phyloP scores from a whole-genome alignment of 495 filamentous ascomycete genomes.

The Massariosphaeria phaeospora region DNA sequence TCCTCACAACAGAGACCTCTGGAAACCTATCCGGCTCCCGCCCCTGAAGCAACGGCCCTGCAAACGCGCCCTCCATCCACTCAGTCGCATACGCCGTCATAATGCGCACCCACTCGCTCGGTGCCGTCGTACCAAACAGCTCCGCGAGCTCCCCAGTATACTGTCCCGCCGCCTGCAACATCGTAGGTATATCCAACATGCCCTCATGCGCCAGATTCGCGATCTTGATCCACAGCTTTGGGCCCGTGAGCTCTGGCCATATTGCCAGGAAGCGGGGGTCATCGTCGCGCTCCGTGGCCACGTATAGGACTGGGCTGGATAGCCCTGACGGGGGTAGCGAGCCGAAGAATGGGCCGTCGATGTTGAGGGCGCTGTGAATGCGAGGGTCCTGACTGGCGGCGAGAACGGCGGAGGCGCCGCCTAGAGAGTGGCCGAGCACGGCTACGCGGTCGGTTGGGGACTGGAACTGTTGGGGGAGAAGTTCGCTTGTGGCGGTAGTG shows the following conservation, averaged over 20 bases:
- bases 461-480: slow-evolving; percentile 11
- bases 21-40: slow-evolving; percentile 11
- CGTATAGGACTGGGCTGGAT: slow-evolving; percentile 38
- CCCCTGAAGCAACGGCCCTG: slow-evolving; percentile 6
- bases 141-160: slow-evolving; percentile 2
- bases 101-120: slow-evolving; percentile 3
- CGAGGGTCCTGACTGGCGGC: slow-evolving; percentile 42
- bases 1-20: slow-evolving; percentile 3
- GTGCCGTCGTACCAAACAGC: slow-evolving; percentile 16
- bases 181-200: slow-evolving; percentile 30
- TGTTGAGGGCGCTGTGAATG: slow-evolving; percentile 45
- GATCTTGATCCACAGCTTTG: slow-evolving; percentile 36
- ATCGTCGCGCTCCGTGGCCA: slow-evolving; percentile 25
- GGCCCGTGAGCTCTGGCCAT: slow-evolving; percentile 33
- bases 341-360: slow-evolving; percentile 42
- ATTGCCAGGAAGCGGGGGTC: slow-evolving; percentile 34
- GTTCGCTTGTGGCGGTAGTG: slow-evolving; percentile 6
- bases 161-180: slow-evolving; percentile 10
- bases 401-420: slow-evolving; percentile 48
- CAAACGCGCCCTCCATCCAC: slow-evolving; percentile 14
- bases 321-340: slow-evolving; percentile 35
- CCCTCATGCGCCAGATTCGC: slow-evolving; percentile 32
- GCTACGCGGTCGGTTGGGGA: slow-evolving; percentile 33
- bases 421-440: slow-evolving; percentile 51
- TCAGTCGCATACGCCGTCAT: slow-evolving; percentile 12